Evolutionary conservation across 345 rosid genomes (phyloP).

Genomic region (Capsella bursapastoris): DNA sequence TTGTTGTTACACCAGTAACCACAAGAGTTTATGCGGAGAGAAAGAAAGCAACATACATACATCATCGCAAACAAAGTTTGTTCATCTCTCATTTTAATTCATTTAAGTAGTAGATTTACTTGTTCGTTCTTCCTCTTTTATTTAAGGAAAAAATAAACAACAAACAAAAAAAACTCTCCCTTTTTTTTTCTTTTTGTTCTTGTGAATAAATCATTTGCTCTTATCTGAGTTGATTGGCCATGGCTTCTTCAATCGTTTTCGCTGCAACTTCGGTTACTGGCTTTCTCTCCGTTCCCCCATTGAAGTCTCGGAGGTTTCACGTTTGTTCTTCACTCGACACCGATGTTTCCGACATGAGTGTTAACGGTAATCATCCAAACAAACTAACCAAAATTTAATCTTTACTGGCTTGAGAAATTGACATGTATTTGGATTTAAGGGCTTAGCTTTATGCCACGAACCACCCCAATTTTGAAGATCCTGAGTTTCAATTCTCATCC

Average conservation of each 20-base stretch:
- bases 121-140: conserved; percentile 24
- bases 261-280: conserved; percentile 64
- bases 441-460: conserved; percentile 17
- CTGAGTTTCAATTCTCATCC: not conserved
- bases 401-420: conserved; percentile 3
- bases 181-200: not conserved
- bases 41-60: conserved; percentile 19
- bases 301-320: conserved; percentile 50
- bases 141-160: not conserved
- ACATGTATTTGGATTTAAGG: not conserved
- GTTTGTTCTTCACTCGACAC: conserved; percentile 76
- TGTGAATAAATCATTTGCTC: conserved; percentile 5
- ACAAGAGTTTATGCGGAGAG: conserved; percentile 37
- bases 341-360: conserved; percentile 91
- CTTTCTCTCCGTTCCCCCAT: conserved; percentile 47
- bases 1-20: conserved; percentile 5
- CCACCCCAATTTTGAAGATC: conserved; percentile 5
- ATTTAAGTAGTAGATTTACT: not conserved
- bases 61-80: conserved; percentile 28
- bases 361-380: conserved; percentile 61
- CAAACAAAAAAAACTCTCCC: no score
- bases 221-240: conserved; percentile 43
- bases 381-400: not conserved
- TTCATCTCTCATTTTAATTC: conserved; percentile 1
- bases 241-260: conserved; percentile 79